These are phyloP conservation scores for Metschnikowia dekortorum DNA, from an alignment of 805 yeast genomes.

Conservation along the genomic window DNA sequence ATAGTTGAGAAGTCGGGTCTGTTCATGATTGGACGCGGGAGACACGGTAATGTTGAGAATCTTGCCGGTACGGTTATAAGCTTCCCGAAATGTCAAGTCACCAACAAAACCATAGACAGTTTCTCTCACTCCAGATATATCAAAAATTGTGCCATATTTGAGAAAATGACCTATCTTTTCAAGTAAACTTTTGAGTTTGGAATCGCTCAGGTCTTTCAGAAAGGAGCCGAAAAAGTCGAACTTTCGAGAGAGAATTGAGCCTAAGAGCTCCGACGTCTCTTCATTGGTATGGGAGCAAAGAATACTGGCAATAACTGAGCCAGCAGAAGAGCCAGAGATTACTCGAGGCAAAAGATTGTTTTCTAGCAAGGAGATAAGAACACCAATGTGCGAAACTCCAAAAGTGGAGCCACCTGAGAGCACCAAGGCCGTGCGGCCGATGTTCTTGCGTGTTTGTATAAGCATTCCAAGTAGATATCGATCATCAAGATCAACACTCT, in stretches of 20 bases:
- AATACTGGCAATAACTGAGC: conserved; percentile 89
- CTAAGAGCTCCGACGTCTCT: conserved; percentile 58
- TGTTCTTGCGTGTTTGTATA: conserved; percentile 82
- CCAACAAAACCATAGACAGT: conserved; percentile 82
- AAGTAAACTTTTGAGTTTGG: conserved; percentile 46
- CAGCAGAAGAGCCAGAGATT: conserved; percentile 92
- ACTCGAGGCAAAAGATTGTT: conserved; percentile 76
- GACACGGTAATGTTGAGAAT: conserved; percentile 94
- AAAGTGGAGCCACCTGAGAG: conserved; percentile 94
- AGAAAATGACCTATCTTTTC: conserved; percentile 48
- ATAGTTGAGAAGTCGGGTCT: conserved; percentile 76
- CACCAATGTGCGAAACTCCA: conserved; percentile 92
- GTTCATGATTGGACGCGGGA: conserved; percentile 86
- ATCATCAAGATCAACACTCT: conserved; percentile 52
- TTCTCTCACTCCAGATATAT: conserved; percentile 60
- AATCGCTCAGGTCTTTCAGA: conserved; percentile 30
- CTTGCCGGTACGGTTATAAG: conserved; percentile 88
- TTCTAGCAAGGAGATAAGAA: conserved; percentile 72
- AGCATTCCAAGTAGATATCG: conserved; percentile 70
- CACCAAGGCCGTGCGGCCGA: conserved; percentile 93
- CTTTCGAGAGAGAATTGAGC: conserved; percentile 54
- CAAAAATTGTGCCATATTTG: conserved; percentile 88
- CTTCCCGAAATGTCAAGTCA: conserved; percentile 88
- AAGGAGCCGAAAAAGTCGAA: conserved; percentile 46
- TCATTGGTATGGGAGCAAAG: conserved; percentile 75